These are phyloP conservation scores for Marasmius fiardii DNA, from an alignment of 1,284 basidiomycete genomes.

Conservation along the genomic window DNA sequence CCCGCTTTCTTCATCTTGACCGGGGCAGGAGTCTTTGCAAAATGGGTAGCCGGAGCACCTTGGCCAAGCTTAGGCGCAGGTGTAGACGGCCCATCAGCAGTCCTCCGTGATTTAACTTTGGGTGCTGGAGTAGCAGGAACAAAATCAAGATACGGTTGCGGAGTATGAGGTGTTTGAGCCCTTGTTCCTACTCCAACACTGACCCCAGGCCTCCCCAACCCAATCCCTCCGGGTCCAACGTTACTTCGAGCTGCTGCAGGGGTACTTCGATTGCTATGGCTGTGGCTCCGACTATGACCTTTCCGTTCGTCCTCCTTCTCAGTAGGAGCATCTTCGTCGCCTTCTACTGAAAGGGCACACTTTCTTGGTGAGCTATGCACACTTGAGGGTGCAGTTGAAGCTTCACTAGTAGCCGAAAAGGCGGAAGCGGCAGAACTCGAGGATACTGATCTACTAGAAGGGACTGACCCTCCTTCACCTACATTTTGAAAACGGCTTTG, in stretches of 20 bases:
- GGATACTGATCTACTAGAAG: conserved; percentile 19
- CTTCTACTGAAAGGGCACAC: conserved; percentile 17
- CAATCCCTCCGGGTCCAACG: background rate
- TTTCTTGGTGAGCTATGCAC: conserved; percentile 28
- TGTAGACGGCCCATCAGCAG: background rate
- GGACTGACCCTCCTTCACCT: conserved; percentile 9
- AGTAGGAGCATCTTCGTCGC: background rate
- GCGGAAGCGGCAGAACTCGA: conserved; percentile 34
- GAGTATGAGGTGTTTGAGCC: background rate
- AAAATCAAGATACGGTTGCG: conserved; percentile 51
- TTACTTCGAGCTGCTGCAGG: background rate
- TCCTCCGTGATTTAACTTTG: background rate
- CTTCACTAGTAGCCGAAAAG: conserved; percentile 36
- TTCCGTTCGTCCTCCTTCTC: background rate
- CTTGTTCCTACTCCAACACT: background rate
- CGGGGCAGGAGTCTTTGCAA: background rate
- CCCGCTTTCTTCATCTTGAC: background rate
- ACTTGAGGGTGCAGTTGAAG: conserved; percentile 34
- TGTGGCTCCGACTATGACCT: background rate
- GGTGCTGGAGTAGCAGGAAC: conserved; percentile 51
- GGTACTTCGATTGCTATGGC: background rate
- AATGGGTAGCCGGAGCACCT: background rate
- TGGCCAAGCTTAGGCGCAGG: background rate
- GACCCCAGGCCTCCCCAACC: background rate
- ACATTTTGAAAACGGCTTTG: background rate